Evolutionary conservation across 1,284 basidiomycete genomes (phyloP), one percentile per base, ranked within the genome.

Genomic region (Cystobasidium pallidum): DNA sequence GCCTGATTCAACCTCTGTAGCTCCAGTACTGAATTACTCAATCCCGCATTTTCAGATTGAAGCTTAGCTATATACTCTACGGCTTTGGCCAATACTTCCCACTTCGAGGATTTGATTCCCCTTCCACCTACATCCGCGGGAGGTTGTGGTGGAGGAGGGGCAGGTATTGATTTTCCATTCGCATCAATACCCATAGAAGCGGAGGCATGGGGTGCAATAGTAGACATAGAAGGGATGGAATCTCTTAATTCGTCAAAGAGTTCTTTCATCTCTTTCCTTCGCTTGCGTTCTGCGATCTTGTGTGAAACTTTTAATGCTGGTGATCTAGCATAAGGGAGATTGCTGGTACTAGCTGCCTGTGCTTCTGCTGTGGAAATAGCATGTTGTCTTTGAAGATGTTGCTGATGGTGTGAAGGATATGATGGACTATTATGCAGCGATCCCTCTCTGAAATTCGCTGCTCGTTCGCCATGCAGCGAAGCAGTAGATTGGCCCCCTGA

Each of bases 261-360:
- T 74, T 96, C 93, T 80, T 94, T 94, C 94, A 97, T 97, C 82
- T 97, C 94, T 83, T 94, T 95, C 80, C 94, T 86, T 76, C 94
- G 84, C 82, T 97, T 96, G 74, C 94, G 84, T 82, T 97, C 94
- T 1, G 94, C 94, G 24, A 96, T 86, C 80, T 96, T 96, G 83
- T 97, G 94, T 15, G 91, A 93, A 52, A 96, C 87, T 66, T 93
- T 87, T 52, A 97, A 84, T 80, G 97, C 94, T 2, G 94, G 94
- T 0, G 91, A 93, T 73, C 94, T 89, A 66, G 93, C 62, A 51
- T 64, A 64, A 1, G 62, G 62, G n/a, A 34, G 26, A 39, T 39
- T 62, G 26, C 59, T 51, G 2, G 43, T 45, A 45, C 49, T 24
- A 7, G 49, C 8, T 15, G 11, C 6, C 6, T 6, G 6, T 26